phyloP scores from a whole-genome alignment of 495 filamentous ascomycete species.

The Penicillium cataractarum region DNA sequence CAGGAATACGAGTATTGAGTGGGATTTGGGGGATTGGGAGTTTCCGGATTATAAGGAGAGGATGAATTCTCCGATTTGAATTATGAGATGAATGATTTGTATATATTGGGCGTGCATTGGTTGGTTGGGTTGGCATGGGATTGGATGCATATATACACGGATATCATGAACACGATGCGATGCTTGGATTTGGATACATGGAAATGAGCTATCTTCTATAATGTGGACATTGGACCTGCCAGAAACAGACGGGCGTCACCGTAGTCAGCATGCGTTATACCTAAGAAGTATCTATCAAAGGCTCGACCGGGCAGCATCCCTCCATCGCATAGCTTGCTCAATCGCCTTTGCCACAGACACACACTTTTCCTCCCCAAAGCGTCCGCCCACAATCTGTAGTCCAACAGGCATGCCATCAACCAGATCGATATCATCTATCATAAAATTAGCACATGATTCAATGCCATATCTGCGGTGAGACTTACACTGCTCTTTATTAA shows the following conservation, averaged over 20 bases:
- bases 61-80: conserved; percentile 32
- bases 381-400: conserved; percentile 57
- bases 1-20: conserved; percentile 23
- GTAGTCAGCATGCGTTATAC: neutral
- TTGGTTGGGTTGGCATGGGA: neutral
- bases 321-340: conserved; percentile 28
- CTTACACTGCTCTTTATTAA: conserved; percentile 50
- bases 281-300: conserved; percentile 6
- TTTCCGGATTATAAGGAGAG: conserved; percentile 35
- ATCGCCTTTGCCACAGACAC: conserved; percentile 49
- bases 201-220: neutral
- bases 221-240: too few relatives aligned
- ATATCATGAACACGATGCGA: neutral
- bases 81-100: neutral
- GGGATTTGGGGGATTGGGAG: conserved; percentile 34
- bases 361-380: conserved; percentile 52
- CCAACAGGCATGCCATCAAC: conserved; percentile 57
- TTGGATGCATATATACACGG: neutral
- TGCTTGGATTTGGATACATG: neutral
- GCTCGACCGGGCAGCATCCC: conserved; percentile 11
- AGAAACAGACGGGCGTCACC: neutral
- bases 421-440: conserved; percentile 45
- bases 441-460: neutral
- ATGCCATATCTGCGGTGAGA: neutral
- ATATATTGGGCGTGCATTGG: neutral